Base-by-base conservation (phyloP, 495 filamentous ascomycete species). In the Aspergillus carlsbadensis region DNA sequence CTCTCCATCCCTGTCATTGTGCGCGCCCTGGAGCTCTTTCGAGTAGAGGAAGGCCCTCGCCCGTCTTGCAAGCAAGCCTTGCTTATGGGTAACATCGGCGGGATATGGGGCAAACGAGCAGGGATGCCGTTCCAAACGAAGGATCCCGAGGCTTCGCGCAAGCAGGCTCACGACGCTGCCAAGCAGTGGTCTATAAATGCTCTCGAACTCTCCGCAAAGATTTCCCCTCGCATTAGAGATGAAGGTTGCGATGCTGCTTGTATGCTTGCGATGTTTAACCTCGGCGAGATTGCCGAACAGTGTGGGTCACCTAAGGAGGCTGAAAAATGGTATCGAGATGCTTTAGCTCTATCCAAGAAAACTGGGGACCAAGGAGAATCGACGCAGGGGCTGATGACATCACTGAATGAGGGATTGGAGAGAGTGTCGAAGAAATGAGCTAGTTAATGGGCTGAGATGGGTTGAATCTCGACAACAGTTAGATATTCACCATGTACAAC, bases 1-100 rank as follows among this genome's bases (percentile, higher is more conserved):
- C 84, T 96, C 7, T 88, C 94, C 14, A 80, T 90, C 24, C 92
- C 93, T n/a, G 76, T 98, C 34, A 96, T 89, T 67, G 79, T 98
- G 59, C 92, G 92, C 59, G 88, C 92, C 2, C 73, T 96, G 37
- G 74, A 84, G 26, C 65, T 93, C 21, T 62, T 81, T 49, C 67
- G 64, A 3, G 50, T 42, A 2, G 70, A 68, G 2, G 76, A 79
- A 44, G 73, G 70, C 11, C 68, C 78, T 11, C 63, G 65, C 1
- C 76, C 73, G n/a, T 73, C 72, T 31, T 95, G 90, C 64, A 84
- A 88, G 70, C 82, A 87, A 26, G 89, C 90, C 41, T 78, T 88
- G 15, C 72, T 97, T 31, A 55, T 79, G 31, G 68, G 66, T 42
- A 61, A 63, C 34, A 64, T 78, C 40, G 69, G 71, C 8, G 61